A percentile compares a stretch with the other conserved stretches of the same genome.
Conservation (phyloP, 306 rosid genomes). For the Crotalaria pallida region DNA sequence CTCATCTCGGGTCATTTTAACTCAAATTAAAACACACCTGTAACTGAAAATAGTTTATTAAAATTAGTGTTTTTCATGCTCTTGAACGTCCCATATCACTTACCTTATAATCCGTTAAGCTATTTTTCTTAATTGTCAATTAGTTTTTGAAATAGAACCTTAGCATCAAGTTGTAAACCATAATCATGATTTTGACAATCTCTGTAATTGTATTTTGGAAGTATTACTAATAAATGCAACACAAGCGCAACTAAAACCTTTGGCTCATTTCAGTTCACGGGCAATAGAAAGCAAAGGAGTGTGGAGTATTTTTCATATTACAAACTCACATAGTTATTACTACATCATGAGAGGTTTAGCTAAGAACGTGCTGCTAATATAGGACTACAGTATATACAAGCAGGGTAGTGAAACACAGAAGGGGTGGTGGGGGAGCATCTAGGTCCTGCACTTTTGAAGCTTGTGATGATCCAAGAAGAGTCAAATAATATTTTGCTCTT, state of each 20-base stretch:
- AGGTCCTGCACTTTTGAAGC: constrained; percentile 9
- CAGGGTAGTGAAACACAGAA: background rate
- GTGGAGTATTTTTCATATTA: background rate
- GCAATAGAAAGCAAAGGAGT: background rate
- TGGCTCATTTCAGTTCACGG: background rate
- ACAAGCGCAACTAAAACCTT: too few relatives aligned
- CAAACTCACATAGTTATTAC: constrained; percentile 11
- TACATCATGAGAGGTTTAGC: background rate
- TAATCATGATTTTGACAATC: too few relatives aligned
- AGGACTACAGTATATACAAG: background rate
- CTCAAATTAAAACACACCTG: too few relatives aligned
- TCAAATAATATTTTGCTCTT: constrained; percentile 7
- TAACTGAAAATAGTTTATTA: background rate
- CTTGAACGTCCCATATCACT: too few relatives aligned
- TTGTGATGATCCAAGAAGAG: constrained; percentile 10
- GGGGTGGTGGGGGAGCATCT: background rate
- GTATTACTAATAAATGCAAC: too few relatives aligned
- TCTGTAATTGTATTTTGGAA: too few relatives aligned
- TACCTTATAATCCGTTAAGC: too few relatives aligned
- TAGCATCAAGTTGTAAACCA: too few relatives aligned
- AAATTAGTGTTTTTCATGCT: too few relatives aligned
- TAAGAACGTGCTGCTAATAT: constrained; percentile 7
- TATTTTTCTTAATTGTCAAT: too few relatives aligned
- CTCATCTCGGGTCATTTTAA: background rate
- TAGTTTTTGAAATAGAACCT: too few relatives aligned